Evolutionary conservation across 352 stramenopile genomes (phyloP).

Genomic region (Stramenopiles sp.): DNA sequence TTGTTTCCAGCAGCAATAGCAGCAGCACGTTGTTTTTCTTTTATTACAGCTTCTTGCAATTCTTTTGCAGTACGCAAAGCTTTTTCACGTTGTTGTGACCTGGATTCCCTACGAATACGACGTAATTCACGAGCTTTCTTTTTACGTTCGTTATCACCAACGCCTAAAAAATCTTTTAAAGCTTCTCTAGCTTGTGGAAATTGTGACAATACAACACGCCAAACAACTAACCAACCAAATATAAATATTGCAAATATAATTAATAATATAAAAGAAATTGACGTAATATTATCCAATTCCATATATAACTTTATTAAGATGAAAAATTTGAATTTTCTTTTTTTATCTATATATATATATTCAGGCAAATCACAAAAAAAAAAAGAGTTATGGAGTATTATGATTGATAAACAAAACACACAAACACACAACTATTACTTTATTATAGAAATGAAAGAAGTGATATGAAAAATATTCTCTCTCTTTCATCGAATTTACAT

Average conservation of each 20-base stretch:
- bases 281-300: no score
- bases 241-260: neutral
- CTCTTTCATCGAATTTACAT: no score
- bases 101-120: neutral
- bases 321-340: no score
- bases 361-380: no score
- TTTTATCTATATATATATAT: no score
- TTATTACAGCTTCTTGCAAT: neutral
- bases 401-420: no score
- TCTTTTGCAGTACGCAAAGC: neutral
- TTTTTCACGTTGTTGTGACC: neutral
- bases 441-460: no score
- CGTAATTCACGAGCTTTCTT: neutral
- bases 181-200: neutral
- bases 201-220: neutral
- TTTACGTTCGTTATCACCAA: neutral
- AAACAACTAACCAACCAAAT: neutral
- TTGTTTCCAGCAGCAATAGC: neutral
- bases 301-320: no score
- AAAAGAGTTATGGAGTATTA: no score
- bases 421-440: no score
- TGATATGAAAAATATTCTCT: no score
- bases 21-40: neutral
- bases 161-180: neutral
- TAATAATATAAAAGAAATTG: no score